These are phyloP conservation scores for Furcasterigmium sp. DNA, from an alignment of 2,329 filamentous ascomycete genomes.

Conservation along the genomic window DNA sequence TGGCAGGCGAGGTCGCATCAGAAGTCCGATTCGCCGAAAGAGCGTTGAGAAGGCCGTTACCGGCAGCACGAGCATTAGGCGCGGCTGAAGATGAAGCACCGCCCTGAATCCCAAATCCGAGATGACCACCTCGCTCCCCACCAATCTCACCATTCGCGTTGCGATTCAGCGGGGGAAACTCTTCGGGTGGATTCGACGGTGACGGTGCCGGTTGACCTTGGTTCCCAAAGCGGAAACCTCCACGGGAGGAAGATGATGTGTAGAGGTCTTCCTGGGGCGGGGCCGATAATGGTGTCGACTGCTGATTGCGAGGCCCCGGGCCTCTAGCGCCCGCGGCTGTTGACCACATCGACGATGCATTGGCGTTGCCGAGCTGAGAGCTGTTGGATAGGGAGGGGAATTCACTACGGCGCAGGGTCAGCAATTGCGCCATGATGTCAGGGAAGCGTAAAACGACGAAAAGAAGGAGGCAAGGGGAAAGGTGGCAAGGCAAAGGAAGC, in stretches of 20 bases:
- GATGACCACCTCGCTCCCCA: slow-evolving; percentile 45
- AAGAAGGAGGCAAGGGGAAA: neutral
- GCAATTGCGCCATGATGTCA: slow-evolving; percentile 5
- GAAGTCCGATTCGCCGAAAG: slow-evolving; percentile 53
- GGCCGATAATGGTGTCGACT: slow-evolving; percentile 43
- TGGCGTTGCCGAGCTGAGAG: slow-evolving; percentile 44
- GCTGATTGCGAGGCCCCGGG: slow-evolving; percentile 41
- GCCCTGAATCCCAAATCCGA: slow-evolving; percentile 47
- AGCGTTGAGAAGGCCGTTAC: slow-evolving; percentile 59
- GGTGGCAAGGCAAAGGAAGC: too few relatives aligned
- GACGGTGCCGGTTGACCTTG: slow-evolving; percentile 41
- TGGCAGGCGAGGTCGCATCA: slow-evolving; percentile 42
- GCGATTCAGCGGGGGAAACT: slow-evolving; percentile 58
- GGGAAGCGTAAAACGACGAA: neutral
- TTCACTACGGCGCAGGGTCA: slow-evolving; percentile 40
- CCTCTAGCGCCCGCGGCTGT: slow-evolving; percentile 39
- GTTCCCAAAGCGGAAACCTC: slow-evolving; percentile 49
- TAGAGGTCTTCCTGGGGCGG: slow-evolving; percentile 43
- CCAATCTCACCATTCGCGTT: slow-evolving; percentile 53
- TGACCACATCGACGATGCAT: slow-evolving; percentile 50
- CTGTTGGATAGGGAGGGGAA: slow-evolving; percentile 63
- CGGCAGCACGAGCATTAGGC: slow-evolving; percentile 33
- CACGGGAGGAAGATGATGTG: slow-evolving; percentile 35
- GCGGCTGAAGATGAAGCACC: slow-evolving; percentile 28
- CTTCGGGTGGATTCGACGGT: slow-evolving; percentile 46